phyloP scores from a whole-genome alignment of 345 rosid species.

The Sonneratia alba region DNA sequence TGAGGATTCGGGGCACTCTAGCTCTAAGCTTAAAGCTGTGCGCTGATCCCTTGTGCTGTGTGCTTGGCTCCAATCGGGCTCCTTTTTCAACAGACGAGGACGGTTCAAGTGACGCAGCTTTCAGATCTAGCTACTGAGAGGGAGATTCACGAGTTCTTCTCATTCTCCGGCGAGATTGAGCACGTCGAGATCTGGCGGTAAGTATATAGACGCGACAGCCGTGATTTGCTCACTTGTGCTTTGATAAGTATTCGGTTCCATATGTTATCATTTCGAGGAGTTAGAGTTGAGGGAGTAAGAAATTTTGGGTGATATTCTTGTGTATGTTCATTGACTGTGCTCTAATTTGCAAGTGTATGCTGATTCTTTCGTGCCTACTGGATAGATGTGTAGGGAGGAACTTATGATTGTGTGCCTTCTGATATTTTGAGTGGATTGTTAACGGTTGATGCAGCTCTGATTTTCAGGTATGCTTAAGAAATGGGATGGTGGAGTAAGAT shows the following conservation, averaged over 20 bases:
- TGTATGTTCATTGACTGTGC: not conserved
- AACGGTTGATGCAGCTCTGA: not conserved
- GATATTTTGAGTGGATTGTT: no score
- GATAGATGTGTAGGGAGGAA: not conserved
- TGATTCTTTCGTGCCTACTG: no score
- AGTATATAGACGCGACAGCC: not conserved
- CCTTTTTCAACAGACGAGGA: conserved; percentile 40
- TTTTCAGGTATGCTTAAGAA: not conserved
- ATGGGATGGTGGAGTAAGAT: not conserved
- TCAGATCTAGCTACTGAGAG: conserved; percentile 97
- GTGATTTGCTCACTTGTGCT: not conserved
- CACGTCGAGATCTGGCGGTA: conserved; percentile 56
- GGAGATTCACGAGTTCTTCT: conserved; percentile 99
- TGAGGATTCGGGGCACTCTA: not conserved
- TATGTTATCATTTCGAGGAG: not conserved
- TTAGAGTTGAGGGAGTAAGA: not conserved
- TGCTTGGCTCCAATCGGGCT: not conserved
- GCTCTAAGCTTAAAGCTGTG: not conserved
- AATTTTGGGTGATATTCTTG: not conserved
- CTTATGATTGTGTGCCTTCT: not conserved
- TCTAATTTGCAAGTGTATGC: not conserved
- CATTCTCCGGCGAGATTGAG: conserved; percentile 87
- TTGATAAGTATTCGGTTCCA: not conserved
- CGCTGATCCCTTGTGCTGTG: not conserved
- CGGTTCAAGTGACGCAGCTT: conserved; percentile 64